Conservation (phyloP, 1,284 basidiomycete species). For the Coniferiporia sulphurascens region DNA sequence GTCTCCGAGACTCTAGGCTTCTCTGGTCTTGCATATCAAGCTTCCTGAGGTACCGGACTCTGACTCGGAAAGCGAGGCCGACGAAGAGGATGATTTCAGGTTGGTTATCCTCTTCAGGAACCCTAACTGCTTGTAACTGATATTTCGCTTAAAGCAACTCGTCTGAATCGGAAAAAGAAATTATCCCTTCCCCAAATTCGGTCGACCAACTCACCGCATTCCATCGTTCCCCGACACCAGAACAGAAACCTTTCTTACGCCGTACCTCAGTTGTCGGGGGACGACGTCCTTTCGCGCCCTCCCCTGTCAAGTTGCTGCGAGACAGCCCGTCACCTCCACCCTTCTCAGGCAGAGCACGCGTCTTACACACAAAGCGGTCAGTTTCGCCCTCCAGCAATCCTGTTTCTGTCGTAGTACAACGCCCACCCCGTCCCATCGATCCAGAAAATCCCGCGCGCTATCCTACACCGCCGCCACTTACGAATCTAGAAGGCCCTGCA, state of each 20-base stretch:
- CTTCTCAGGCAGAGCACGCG: background rate
- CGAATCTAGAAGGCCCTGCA: conserved; percentile 46
- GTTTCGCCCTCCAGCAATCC: background rate
- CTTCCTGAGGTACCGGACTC: conserved; percentile 11
- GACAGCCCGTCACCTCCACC: background rate
- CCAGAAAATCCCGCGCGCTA: conserved; percentile 12
- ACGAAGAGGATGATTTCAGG: background rate
- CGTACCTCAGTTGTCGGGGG: conserved; percentile 8
- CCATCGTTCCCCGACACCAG: background rate
- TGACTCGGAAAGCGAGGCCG: conserved; percentile 8
- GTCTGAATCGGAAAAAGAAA: background rate
- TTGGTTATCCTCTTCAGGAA: background rate
- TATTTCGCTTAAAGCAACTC: background rate
- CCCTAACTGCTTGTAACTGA: background rate
- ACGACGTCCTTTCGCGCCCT: background rate
- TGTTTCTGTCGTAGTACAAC: background rate
- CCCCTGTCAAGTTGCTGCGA: conserved; percentile 3
- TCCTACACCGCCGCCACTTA: conserved; percentile 31
- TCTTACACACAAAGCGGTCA: background rate
- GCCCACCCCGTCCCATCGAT: conserved; percentile 4
- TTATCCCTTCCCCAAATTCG: background rate
- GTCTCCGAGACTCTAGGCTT: conserved; percentile 17
- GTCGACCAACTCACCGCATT: background rate
- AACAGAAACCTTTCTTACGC: conserved; percentile 15
- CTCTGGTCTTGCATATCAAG: conserved; percentile 26